A percentile compares a stretch with the other conserved stretches of the same genome.
These are phyloP conservation scores for Auricularia sp. DNA, from an alignment of 768 basidiomycete genomes.

Conservation along the genomic window DNA sequence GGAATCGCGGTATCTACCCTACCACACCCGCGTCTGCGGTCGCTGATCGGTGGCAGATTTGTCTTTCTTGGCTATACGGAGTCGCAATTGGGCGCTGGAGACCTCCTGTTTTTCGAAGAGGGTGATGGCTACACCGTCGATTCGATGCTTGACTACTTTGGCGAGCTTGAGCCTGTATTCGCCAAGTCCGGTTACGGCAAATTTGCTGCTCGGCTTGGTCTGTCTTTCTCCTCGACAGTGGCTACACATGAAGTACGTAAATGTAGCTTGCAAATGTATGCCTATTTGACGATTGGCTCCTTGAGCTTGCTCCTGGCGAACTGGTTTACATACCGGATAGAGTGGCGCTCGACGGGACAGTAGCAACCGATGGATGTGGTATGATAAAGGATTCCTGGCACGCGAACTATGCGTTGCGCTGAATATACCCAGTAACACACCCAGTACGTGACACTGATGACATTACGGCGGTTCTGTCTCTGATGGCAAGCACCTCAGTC, in stretches of 20 bases:
- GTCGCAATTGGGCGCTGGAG: conserved; percentile 12
- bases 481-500: conserved; percentile 2
- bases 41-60: conserved; percentile 8
- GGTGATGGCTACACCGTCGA: conserved; percentile 10
- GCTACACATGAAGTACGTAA: conserved; percentile 9
- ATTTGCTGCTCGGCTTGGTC: conserved; percentile 17
- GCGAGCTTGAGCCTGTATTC: conserved; percentile 14
- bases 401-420: conserved; percentile 6
- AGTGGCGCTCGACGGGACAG: conserved; percentile 12
- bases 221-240: conserved; percentile 17
- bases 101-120: conserved; percentile 14
- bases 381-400: conserved; percentile 16
- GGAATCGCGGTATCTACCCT: neutral
- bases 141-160: conserved; percentile 12
- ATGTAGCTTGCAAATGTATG: neutral
- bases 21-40: neutral
- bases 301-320: conserved; percentile 10
- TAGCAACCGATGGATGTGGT: conserved; percentile 18
- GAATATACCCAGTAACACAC: conserved; percentile 7
- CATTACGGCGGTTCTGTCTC: neutral
- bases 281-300: neutral
- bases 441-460: conserved; percentile 6
- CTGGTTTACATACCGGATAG: conserved; percentile 10
- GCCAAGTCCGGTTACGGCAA: conserved; percentile 14
- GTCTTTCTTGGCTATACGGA: conserved; percentile 15